These are phyloP conservation scores for Sarocladiaceae sp. DNA, from an alignment of 2,329 filamentous ascomycete species.

Conservation along the genomic window DNA sequence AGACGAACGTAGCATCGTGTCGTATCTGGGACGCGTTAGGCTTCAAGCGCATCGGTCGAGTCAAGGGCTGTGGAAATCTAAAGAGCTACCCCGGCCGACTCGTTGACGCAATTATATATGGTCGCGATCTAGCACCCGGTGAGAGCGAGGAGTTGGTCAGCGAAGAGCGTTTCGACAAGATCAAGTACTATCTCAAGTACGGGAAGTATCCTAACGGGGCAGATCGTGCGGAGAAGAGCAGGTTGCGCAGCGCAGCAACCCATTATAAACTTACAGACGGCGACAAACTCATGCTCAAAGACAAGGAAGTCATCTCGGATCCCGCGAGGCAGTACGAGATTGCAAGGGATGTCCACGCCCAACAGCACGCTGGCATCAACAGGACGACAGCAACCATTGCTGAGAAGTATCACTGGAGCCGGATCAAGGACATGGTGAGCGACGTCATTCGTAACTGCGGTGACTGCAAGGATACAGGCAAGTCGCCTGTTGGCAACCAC, in stretches of 20 bases:
- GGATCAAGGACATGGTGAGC: conserved; percentile 96
- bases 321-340: conserved; percentile 88
- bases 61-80: conserved; percentile 67
- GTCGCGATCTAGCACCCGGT: conserved; percentile 52
- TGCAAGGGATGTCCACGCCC: conserved; percentile 69
- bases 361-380: conserved; percentile 88
- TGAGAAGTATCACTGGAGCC: conserved; percentile 93
- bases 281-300: conserved; percentile 91
- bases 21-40: conserved; percentile 89
- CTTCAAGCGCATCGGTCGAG: conserved; percentile 86
- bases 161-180: conserved; percentile 98
- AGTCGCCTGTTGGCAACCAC: conserved; percentile 33
- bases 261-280: conserved; percentile 82
- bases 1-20: conserved; percentile 86
- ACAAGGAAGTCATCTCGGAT: conserved; percentile 94
- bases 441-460: conserved; percentile 89
- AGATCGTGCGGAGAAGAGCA: conserved; percentile 92
- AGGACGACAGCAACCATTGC: conserved; percentile 95
- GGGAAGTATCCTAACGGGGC: conserved; percentile 90
- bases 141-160: conserved; percentile 80
- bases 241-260: conserved; percentile 86
- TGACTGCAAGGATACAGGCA: conserved; percentile 79
- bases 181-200: conserved; percentile 94
- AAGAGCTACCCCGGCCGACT: conserved; percentile 64
- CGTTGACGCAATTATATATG: conserved; percentile 76